Percentiles rank a stretch among this genome's conserved stretches.
Evolutionary conservation across 164 flowering plant genomes (phyloP).

Genomic region (Chimonanthus salicifolius): DNA sequence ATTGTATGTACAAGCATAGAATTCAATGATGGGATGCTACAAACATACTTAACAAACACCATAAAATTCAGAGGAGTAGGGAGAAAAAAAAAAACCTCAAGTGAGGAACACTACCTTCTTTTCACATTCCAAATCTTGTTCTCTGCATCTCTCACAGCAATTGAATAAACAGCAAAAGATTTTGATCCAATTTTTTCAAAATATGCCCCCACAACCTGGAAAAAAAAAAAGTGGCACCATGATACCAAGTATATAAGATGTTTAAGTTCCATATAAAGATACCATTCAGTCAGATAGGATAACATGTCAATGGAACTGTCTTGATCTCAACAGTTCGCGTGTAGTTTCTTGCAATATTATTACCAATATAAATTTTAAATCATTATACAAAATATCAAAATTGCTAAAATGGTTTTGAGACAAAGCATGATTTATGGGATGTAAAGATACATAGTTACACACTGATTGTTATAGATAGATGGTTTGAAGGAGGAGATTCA

Average conservation of each 20-base stretch:
- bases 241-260: background rate
- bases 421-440: too few relatives aligned
- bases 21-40: background rate
- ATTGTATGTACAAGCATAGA: background rate
- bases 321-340: background rate
- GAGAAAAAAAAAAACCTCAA: background rate
- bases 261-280: too few relatives aligned
- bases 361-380: background rate
- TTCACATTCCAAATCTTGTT: conserved; percentile 83
- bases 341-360: background rate
- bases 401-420: too few relatives aligned
- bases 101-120: conserved; percentile 58
- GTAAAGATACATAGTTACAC: too few relatives aligned
- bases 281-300: too few relatives aligned
- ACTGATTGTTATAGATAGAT: too few relatives aligned
- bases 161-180: conserved; percentile 92
- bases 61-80: background rate
- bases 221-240: conserved; percentile 7
- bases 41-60: background rate
- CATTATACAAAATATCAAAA: too few relatives aligned
- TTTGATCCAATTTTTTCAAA: conserved; percentile 88
- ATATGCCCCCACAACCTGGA: conserved; percentile 89
- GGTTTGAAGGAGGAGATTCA: too few relatives aligned
- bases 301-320: background rate
- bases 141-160: conserved; percentile 77